phyloP scores from a whole-genome alignment of 2,329 filamentous ascomycete genomes.

The Huntiella abstrusa region DNA sequence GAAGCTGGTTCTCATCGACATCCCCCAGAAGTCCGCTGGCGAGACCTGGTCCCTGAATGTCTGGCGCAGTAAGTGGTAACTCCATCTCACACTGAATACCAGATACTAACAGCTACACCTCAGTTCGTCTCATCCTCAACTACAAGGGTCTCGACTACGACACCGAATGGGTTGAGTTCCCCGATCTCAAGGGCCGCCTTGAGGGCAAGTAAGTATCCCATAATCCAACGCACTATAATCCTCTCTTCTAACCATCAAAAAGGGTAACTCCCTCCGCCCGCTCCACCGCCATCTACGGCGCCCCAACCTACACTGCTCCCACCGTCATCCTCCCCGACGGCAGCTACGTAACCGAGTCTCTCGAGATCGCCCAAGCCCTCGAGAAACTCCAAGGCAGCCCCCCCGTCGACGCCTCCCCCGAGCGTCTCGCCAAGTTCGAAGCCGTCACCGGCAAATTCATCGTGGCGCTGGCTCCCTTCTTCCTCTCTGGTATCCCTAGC shows the following conservation, averaged over 20 bases:
- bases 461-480: constrained; percentile 21
- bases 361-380: constrained; percentile 37
- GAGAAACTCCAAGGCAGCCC: constrained; percentile 40
- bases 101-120: background rate
- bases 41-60: constrained; percentile 47
- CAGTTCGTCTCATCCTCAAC: constrained; percentile 47
- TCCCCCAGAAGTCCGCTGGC: constrained; percentile 32
- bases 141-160: constrained; percentile 49
- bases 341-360: constrained; percentile 44
- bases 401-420: constrained; percentile 36
- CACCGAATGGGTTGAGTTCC: constrained; percentile 52
- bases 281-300: constrained; percentile 5
- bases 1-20: constrained; percentile 39
- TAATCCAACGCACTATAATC: background rate
- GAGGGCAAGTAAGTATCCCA: constrained; percentile 29
- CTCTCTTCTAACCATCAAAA: background rate
- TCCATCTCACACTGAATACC: too few relatives aligned
- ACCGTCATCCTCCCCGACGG: constrained; percentile 37
- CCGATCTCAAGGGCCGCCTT: constrained; percentile 39
- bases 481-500: constrained; percentile 28
- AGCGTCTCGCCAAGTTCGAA: constrained; percentile 26
- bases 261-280: constrained; percentile 25
- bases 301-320: constrained; percentile 33
- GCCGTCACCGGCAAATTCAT: constrained; percentile 17
- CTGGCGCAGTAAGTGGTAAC: constrained; percentile 40